A percentile compares a stretch with the other conserved stretches of the same genome.
Conservation (phyloP, 139 green algal genomes). For the Deuterostichococcus epilithicus region DNA sequence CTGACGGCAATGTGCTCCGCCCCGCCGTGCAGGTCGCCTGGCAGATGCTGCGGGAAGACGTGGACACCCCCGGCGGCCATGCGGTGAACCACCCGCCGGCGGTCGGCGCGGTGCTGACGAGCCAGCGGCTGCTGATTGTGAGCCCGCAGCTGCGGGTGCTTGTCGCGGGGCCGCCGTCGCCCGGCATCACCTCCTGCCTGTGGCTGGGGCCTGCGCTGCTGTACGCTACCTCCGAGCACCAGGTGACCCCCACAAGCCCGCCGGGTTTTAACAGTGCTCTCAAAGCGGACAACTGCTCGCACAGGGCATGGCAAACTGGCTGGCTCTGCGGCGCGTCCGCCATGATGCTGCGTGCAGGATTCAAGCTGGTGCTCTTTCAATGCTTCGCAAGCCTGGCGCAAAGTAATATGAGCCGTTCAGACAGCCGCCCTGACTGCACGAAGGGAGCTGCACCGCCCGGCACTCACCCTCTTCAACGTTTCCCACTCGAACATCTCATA, state of each 20-base stretch:
- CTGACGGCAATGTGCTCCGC: background rate
- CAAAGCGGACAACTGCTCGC: no score
- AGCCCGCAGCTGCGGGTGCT: conserved; percentile 28
- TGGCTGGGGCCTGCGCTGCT: conserved; percentile 52
- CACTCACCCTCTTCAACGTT: no score
- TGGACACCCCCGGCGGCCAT: conserved; percentile 1
- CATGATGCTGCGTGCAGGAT: no score
- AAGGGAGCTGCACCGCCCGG: no score
- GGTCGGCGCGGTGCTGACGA: conserved; percentile 36
- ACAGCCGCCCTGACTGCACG: no score
- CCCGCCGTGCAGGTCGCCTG: conserved; percentile 33
- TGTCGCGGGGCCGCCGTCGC: background rate
- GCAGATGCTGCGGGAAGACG: conserved; percentile 39
- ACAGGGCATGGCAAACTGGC: no score
- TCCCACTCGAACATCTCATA: no score
- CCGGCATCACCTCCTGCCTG: conserved; percentile 26
- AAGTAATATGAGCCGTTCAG: no score
- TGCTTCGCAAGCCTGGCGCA: no score
- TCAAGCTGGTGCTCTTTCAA: no score
- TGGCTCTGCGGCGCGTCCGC: no score
- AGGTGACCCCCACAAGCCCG: conserved; percentile 21
- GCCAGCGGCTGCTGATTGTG: conserved; percentile 37
- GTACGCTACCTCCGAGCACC: conserved; percentile 23
- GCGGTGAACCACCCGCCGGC: background rate
- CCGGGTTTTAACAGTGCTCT: no score